Base-by-base conservation (phyloP, 495 filamentous ascomycete species). In the Xylaria telfairii region DNA sequence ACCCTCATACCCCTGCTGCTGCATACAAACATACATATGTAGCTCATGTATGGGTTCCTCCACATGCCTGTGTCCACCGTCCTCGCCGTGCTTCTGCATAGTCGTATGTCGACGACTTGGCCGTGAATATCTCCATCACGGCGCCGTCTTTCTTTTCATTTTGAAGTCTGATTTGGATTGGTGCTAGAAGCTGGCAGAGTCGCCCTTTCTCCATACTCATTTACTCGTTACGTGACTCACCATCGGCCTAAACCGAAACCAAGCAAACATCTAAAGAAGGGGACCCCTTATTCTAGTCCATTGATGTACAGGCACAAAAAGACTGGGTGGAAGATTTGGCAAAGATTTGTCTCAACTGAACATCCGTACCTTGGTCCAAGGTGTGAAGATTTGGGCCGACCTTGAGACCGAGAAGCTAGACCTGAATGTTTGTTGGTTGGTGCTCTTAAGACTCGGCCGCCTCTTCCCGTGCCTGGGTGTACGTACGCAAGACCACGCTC, bases 1-100 rank as follows among this genome's bases (percentile, higher is more conserved):
- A 78, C 72, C 51, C 56, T 49, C 67, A 67, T 24, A 78, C 74
- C 76, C 76, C 76, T 78, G 76, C 66, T 75, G 53, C 71, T 78
- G 76, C 76, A 78, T 78, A 76, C 69, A 76, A 73, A 76, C 76
- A 74, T 78, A 78, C 72, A 76, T 78, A 78, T 78, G 75, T 77
- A 75, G 41, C 67, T 63, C 75, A 77, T 77, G 76, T 78, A 78
- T 73, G 76, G 74, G 71, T 65, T 78, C 76, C 76, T 78, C 76
- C 76, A 78, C 76, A 78, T 77, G 76, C 71, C 76, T 74, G 68
- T 72, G 73, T 72, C 74, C 72, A 73, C 73, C 63, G 62, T 67
- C 74, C 74, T 73, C 68, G 71, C 73, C 70, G 76, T 77, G 75
- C 73, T 70, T 77, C 73, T 77, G 69, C 68, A 75, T 74, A 65